These are phyloP conservation scores for Aspergillus taichungensis DNA, from an alignment of 495 filamentous ascomycete genomes.

Conservation along the genomic window DNA sequence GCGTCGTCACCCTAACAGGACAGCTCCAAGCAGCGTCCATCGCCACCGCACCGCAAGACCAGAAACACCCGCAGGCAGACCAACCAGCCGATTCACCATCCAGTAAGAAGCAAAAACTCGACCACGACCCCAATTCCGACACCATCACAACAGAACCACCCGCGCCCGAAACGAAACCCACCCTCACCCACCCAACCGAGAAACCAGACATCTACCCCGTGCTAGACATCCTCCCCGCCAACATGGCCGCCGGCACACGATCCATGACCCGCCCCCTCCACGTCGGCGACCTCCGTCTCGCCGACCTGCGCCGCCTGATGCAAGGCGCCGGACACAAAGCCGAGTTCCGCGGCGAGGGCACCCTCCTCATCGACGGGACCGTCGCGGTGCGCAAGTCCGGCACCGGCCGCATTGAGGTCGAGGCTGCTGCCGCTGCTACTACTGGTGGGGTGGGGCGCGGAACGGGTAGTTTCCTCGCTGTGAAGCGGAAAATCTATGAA, in stretches of 20 bases:
- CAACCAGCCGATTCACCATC: constrained; percentile 30
- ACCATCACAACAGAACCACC: constrained; percentile 14
- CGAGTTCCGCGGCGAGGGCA: constrained; percentile 91
- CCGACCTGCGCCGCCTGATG: constrained; percentile 80
- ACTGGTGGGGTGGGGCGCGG: constrained; percentile 19
- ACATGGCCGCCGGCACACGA: constrained; percentile 64
- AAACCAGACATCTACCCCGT: constrained; percentile 44
- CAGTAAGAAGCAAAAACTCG: constrained; percentile 62
- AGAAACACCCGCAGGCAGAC: constrained; percentile 17
- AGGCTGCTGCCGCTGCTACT: constrained; percentile 44
- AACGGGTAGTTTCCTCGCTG: constrained; percentile 58
- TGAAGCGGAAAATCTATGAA: constrained; percentile 77
- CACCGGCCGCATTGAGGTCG: constrained; percentile 81
- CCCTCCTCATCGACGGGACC: constrained; percentile 74
- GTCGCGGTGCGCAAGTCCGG: constrained; percentile 85
- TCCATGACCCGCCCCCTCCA: constrained; percentile 82
- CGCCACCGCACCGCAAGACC: no score
- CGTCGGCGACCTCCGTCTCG: constrained; percentile 85
- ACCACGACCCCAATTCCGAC: constrained; percentile 22
- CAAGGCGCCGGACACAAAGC: constrained; percentile 73
- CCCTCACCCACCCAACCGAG: constrained; percentile 4
- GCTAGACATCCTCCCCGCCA: constrained; percentile 71
- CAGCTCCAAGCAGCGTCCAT: constrained; percentile 29
- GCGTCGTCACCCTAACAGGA: constrained; percentile 81
- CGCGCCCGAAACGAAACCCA: constrained; percentile 11